Percentiles rank a stretch among this genome's conserved stretches.
These are phyloP conservation scores for Tolypocladium album DNA, from an alignment of 2,329 filamentous ascomycete genomes.

Conservation along the genomic window DNA sequence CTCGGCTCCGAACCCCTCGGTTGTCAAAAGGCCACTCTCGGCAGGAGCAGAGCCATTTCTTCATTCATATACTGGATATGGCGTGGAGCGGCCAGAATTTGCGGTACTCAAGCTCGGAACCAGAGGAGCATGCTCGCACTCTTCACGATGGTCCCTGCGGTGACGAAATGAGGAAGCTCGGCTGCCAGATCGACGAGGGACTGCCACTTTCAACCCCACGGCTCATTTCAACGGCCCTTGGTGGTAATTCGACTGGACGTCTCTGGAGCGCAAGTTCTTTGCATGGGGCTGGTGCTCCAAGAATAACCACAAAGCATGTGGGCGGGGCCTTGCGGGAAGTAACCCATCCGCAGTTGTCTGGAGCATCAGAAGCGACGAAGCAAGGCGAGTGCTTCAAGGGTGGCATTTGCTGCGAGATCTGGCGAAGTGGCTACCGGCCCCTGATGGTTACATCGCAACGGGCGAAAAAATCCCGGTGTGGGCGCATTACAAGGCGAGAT, in stretches of 20 bases:
- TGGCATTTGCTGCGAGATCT: conserved; percentile 9
- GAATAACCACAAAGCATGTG: conserved; percentile 6
- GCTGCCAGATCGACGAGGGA: background rate
- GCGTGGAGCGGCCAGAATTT: background rate
- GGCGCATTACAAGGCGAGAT: conserved; percentile 6
- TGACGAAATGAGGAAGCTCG: conserved; percentile 1
- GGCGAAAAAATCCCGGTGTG: conserved; percentile 8
- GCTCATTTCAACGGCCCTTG: background rate
- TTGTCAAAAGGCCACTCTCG: conserved; percentile 1
- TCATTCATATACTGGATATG: background rate
- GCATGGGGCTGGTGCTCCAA: background rate
- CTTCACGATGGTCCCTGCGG: background rate
- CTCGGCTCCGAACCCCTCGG: conserved; percentile 1
- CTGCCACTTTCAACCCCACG: background rate
- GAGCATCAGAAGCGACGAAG: conserved; percentile 4
- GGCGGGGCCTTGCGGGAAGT: conserved; percentile 11
- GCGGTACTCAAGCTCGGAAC: background rate
- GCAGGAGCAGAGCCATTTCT: background rate
- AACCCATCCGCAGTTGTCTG: conserved; percentile 8
- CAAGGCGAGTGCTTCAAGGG: conserved; percentile 1
- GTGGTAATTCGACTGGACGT: conserved; percentile 4
- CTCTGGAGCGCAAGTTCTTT: background rate
- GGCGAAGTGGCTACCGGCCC: conserved; percentile 6
- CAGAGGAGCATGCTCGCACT: background rate
- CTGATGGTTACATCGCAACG: conserved; percentile 15